phyloP scores from a whole-genome alignment of 345 rosid genomes.

The Salix purpurea region DNA sequence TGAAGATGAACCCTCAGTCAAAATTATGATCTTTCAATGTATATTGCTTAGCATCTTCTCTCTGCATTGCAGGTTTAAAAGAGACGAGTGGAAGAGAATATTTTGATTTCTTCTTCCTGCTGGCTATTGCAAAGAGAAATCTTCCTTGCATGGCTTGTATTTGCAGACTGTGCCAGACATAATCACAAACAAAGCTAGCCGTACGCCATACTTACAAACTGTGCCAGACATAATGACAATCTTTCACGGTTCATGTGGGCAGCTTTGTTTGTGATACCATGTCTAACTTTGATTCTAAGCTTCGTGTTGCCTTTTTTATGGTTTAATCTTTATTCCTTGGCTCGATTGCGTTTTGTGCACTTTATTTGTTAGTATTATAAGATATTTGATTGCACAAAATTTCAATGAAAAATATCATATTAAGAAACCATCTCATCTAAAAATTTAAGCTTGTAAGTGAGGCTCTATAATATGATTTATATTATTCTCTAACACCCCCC shows the following conservation, averaged over 20 bases:
- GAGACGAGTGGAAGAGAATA: constrained; percentile 30
- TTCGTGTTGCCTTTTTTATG: constrained; percentile 24
- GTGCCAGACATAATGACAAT: neutral
- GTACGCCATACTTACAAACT: neutral
- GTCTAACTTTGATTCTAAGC: constrained; percentile 41
- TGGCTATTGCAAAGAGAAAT: constrained; percentile 15
- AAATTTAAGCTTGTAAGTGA: no score
- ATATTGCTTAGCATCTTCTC: neutral
- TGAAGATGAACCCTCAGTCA: neutral
- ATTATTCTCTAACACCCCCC: no score
- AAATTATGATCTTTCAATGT: neutral
- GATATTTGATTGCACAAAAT: no score
- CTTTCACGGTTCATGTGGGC: neutral
- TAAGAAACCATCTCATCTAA: no score
- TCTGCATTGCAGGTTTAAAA: constrained; percentile 17
- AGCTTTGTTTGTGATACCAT: neutral
- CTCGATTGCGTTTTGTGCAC: constrained; percentile 10
- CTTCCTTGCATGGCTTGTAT: constrained; percentile 12
- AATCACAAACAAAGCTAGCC: neutral
- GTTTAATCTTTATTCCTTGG: constrained; percentile 28
- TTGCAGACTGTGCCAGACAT: neutral
- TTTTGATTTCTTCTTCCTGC: constrained; percentile 34
- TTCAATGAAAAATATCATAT: no score
- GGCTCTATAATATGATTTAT: no score
- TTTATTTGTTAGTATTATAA: neutral